Base-by-base conservation (phyloP, 805 yeast genomes). In the Teunomyces cretensis region DNA sequence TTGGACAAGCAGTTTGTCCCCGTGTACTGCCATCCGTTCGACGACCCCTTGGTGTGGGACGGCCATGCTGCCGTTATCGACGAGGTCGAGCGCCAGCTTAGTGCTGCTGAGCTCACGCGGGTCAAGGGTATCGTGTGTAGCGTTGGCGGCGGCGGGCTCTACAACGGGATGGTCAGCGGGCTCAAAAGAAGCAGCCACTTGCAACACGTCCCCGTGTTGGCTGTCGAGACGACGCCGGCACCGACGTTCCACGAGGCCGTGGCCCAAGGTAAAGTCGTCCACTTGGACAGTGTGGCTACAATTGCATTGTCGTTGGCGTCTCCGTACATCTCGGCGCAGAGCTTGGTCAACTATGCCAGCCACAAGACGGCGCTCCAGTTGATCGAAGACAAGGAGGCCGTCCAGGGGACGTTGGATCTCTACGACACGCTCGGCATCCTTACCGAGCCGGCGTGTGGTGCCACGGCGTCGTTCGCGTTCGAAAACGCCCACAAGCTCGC, bases 401-500 rank as follows among this genome's bases (percentile, higher is more conserved):
- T 52, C 11, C 44, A 39, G 19, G 67, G 60, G 1, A 38, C 53
- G 6, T 26, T 65, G 6, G 56, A 53, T 24, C 56, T 50, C 40
- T 58, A 56, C 40, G 68, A 65, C 43, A 40, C 22, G 1, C 54
- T 57, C 30, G 56, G 52, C 1, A 46, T 39, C n/a, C 17, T 56
- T 3, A 61, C 62, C 6, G 70, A 65, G 44, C 68, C 68, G 2
- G 68, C 71, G 7, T 65, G 70, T 56, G 69, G 69, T 3, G 70
- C 67, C 9, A 46, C 68, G 1, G 19, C 58, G 1, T 46, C 54
- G 1, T 43, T 52, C 9, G 56, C 58, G 1, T 44, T 46, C 22
- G 44, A 52, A 6, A 47, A 47, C 9, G 17, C 41, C 27, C 50
- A 55, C 9, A 31, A 57, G 14, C 45, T 61, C 9, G 42, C 45